Base-by-base conservation (phyloP, 2,329 filamentous ascomycete species). In the Neonectria ditissima region DNA sequence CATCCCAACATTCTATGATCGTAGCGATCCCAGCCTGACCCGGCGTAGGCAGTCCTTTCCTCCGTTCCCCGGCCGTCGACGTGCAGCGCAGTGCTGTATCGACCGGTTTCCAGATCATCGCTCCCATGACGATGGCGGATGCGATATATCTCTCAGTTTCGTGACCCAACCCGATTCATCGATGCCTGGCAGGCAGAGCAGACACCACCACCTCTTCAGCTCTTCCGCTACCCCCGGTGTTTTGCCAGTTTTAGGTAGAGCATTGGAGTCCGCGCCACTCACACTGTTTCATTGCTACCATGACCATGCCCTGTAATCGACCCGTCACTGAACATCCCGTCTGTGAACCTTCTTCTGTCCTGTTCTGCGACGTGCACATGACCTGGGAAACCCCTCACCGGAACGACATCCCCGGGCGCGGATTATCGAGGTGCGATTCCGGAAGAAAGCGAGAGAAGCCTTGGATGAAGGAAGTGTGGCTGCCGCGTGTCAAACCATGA, bases 171-270 rank as follows among this genome's bases (percentile, higher is more conserved):
- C 4, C 44, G 45, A 30, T 26, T 48, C 45, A 48, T 48, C 26
- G 45, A 48, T 48, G 45, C 45, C 45, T 48, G 28, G 45, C n/a
- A 30, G 45, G 26, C 45, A 48, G 45, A 48, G 26, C 5, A 48
- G 45, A 6, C 34, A 37, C n/a, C 26, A 20, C 16, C 45, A 18
- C 30, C 16, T 30, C 26, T 28, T 10, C 24, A 48, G 26, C 26
- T 5, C 44, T 18, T n/a, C 26, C 24, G 24, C 20, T 13, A n/a
- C 34, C 34, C 34, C 34, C 34, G 34, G 34, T 14, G 14, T 18
- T 18, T 18, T 30, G 45, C 13, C 26, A 18, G 45, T 48, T 48
- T 30, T 13, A 30, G 10, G 45, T 18, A 48, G 3, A 13, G 8
- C 18, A 30, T n/a, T 6, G 24, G 16, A 48, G 9, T 48, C 16